Evolutionary conservation across 129 eudicot genomes (phyloP), one percentile per base, ranked within the genome.

Genomic region (Flaveria linearis): DNA sequence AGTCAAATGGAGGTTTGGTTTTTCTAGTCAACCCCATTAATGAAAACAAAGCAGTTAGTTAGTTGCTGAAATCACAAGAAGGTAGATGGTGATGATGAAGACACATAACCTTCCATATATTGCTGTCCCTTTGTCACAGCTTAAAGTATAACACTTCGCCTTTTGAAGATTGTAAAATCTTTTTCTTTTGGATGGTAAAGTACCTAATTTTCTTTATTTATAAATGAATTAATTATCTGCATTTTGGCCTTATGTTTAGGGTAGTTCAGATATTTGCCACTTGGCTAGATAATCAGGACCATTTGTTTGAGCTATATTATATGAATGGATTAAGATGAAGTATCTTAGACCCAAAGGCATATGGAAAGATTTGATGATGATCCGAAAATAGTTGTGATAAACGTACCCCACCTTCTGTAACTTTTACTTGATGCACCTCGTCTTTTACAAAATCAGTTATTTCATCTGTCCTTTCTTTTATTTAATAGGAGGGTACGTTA

Each of bases 31-130:
- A 72, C 45, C 46, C 63, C 68, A 80, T 80, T 53, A 73, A 74
- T 80, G 68, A 74, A 68, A 55, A 74, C 55, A 56, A 56, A 45
- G 56, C 66, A 71, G 82, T 71, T 80, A 66, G 75, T 72, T 78
- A 61, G 69, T 74, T 74, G 84, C 70, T 67, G 84, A 78, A 53
- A 74, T 80, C 80, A 80, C 84, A 74, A 80, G 80, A 73, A 42
- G 79, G 45, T 53, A 72, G 74, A 79, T 64, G 56, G 42, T 49
- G 72, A 70, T 30, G 62, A 43, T 72, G 73, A 71, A 33, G 14
- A 61, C 56, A 36, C 11, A 70, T 78, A 15, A 61, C 66, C 41
- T 23, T 25, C 53, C 63, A 42, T 70, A 61, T 39, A 45, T 70
- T 52, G 66, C 20, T 66, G 45, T 61, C 33, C 61, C 49, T n/a